Base-by-base conservation (phyloP, 768 basidiomycete species). In the Suillus subalutaceus region DNA sequence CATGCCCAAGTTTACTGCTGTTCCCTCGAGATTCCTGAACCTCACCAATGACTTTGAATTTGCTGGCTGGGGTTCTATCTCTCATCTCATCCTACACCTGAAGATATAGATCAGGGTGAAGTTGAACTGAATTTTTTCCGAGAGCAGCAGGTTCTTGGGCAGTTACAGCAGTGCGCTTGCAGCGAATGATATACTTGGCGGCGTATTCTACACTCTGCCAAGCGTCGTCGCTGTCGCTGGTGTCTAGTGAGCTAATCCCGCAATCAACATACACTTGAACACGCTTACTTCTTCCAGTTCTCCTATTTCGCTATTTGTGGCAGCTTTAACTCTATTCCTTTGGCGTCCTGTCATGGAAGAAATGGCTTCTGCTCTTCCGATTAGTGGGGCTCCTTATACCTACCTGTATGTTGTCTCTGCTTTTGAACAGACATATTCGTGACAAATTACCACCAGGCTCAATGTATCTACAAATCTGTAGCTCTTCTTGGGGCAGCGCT, bases 261-360 rank as follows among this genome's bases (percentile, higher is more conserved):
- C 18, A 56, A 35, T 23, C 35, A 12, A 40, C 10, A 20, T 44
- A 53, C 23, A 32, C 67, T 50, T 50, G 23, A 18, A 20, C 26
- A 20, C 10, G 26, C 16, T 20, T 13, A 30, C 59, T 18, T 35
- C 13, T 56, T 37, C 2, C 69, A 90, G 88, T 71, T 91, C 90
- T 2, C 90, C 91, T 0, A 83, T 93, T 50, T 87, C 90, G 9
- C 78, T 93, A 65, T 82, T 89, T 44, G 70, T 88, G 32, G 88
- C 91, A 0, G 85, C 87, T 0, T 73, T 87, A 38, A 81, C 89
- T 1, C 72, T 91, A 4, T 89, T 88, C 69, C 72, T 92, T 30
- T 93, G 90, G 88, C 85, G 89, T 15, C 91, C 91, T 3, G 83
- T 93, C 56, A 87, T 93, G 85, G 83, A 86, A 68, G 91, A 92